Percentiles rank a stretch among this genome's conserved stretches.
phyloP scores from a whole-genome alignment of 2,329 filamentous ascomycete genomes.

The Alternaria dauci region DNA sequence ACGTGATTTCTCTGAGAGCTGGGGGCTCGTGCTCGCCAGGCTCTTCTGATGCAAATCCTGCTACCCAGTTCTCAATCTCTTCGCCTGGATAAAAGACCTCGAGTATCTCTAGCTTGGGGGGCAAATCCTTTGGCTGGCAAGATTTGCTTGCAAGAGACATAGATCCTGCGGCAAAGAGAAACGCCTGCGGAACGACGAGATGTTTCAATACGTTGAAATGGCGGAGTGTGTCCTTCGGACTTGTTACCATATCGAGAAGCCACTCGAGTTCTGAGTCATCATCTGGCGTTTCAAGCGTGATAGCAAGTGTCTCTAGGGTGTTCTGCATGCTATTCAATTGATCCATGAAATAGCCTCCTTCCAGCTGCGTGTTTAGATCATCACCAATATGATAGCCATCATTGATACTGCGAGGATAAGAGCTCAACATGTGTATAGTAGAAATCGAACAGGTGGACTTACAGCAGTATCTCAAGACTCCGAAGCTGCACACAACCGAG shows the following conservation, averaged over 20 bases:
- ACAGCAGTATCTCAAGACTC: constrained; percentile 24
- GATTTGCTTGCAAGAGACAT: not conserved
- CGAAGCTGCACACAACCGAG: constrained; percentile 25
- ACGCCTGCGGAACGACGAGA: constrained; percentile 26
- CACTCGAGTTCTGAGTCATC: constrained; percentile 24
- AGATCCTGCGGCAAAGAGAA: constrained; percentile 18
- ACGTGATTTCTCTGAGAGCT: constrained; percentile 15
- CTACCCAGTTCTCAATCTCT: constrained; percentile 17
- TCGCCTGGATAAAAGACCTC: constrained; percentile 26
- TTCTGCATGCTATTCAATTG: constrained; percentile 20
- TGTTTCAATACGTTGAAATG: constrained; percentile 19
- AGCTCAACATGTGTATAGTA: not conserved
- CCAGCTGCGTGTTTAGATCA: constrained; percentile 18
- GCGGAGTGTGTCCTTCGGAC: constrained; percentile 16
- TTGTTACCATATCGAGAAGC: constrained; percentile 20
- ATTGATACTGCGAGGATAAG: constrained; percentile 13
- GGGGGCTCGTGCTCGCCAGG: not conserved
- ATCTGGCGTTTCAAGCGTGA: constrained; percentile 23
- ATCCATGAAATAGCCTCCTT: constrained; percentile 25
- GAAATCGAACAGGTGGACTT: not conserved
- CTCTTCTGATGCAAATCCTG: not conserved
- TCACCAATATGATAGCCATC: constrained; percentile 28
- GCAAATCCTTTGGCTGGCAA: constrained; percentile 18
- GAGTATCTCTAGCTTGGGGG: constrained; percentile 23
- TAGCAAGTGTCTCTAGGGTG: constrained; percentile 20